phyloP scores from a whole-genome alignment of 805 yeast species.

The Priceomyces castillae region DNA sequence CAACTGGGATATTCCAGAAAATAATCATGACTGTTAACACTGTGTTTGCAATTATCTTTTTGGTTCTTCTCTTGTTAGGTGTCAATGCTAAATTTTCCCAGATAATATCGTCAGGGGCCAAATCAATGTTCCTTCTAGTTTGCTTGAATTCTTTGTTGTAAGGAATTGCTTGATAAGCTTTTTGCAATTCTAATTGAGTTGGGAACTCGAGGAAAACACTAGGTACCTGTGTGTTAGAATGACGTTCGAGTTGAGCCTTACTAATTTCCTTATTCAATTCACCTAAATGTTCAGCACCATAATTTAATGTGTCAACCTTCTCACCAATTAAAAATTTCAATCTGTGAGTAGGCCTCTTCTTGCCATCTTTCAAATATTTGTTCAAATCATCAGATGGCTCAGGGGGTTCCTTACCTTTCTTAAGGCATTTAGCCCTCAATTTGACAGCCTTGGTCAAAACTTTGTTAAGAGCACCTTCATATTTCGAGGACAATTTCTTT shows the following conservation, averaged over 20 bases:
- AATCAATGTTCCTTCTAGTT: conserved; percentile 55
- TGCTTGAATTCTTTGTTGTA: conserved; percentile 46
- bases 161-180: conserved; percentile 81
- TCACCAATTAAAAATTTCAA: conserved; percentile 69
- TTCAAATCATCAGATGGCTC: conserved; percentile 55
- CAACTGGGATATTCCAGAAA: conserved; percentile 74
- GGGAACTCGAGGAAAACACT: conserved; percentile 81
- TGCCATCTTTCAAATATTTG: conserved; percentile 61
- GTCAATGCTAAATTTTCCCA: conserved; percentile 75
- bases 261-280: conserved; percentile 67
- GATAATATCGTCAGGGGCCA: conserved; percentile 76
- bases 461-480: conserved; percentile 64
- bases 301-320: conserved; percentile 81
- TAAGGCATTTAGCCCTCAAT: conserved; percentile 50
- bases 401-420: conserved; percentile 56
- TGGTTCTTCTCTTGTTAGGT: conserved; percentile 54
- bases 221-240: conserved; percentile 50
- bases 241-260: conserved; percentile 52
- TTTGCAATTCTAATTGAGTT: conserved; percentile 82
- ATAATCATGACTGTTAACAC: conserved; percentile 61
- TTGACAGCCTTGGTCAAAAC: conserved; percentile 60
- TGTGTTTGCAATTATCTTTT: conserved; percentile 57
- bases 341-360: conserved; percentile 80
- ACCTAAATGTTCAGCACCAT: conserved; percentile 63
- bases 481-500: conserved; percentile 54